Evolutionary conservation across 352 stramenopile species (phyloP).

Genomic region (Phytopythium cucurbitacearum): DNA sequence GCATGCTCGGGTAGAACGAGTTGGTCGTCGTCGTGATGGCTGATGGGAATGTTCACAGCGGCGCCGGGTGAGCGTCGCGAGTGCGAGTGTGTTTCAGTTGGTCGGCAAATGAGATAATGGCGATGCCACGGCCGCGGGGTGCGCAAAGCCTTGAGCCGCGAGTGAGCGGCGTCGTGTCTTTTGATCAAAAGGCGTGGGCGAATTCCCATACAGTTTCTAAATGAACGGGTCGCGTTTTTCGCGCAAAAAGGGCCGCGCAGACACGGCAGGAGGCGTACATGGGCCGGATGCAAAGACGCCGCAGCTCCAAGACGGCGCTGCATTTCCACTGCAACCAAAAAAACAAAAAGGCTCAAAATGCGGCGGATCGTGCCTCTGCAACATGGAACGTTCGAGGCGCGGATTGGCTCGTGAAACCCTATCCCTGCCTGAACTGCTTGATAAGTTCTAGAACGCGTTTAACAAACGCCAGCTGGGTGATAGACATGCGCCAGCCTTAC

Average conservation of each 20-base stretch:
- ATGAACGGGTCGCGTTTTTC: conserved; percentile 13
- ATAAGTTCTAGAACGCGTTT: background rate
- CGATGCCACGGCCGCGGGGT: background rate
- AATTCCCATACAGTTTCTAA: conserved; percentile 4
- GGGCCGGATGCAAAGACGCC: background rate
- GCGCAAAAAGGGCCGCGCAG: too few relatives aligned
- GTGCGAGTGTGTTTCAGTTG: background rate
- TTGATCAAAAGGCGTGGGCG: background rate
- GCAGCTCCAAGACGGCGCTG: background rate
- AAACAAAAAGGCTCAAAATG: background rate
- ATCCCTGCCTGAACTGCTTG: background rate
- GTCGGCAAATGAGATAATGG: conserved; percentile 5
- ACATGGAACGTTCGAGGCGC: background rate
- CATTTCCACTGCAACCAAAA: conserved; percentile 2
- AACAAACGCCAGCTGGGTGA: background rate
- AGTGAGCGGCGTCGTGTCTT: conserved; percentile 1
- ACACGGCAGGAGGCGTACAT: too few relatives aligned
- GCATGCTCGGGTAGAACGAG: conserved; percentile 22
- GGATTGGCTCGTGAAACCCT: background rate
- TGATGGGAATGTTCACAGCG: background rate
- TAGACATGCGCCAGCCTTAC: background rate
- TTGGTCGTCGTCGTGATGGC: conserved; percentile 22
- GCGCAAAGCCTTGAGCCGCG: background rate
- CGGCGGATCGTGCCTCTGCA: background rate
- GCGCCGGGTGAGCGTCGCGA: too few relatives aligned